Percentiles rank a stretch among this genome's conserved stretches.
phyloP scores from a whole-genome alignment of 768 basidiomycete genomes.

The Pisolithus albus region DNA sequence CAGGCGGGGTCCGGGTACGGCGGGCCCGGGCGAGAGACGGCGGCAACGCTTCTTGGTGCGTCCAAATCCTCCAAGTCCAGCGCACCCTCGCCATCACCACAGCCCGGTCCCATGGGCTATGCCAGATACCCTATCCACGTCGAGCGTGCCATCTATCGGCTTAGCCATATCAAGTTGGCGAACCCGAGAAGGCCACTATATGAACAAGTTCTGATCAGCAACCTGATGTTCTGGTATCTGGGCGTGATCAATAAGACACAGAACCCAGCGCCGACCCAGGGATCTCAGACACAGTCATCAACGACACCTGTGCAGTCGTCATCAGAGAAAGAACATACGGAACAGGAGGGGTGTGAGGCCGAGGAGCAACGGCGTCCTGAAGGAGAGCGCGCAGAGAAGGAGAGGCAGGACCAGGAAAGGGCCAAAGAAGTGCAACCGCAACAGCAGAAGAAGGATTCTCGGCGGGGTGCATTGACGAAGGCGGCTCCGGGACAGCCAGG shows the following conservation, averaged over 20 bases:
- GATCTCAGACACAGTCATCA: conserved; percentile 21
- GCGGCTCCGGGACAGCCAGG: conserved; percentile 39
- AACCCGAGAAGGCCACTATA: conserved; percentile 95
- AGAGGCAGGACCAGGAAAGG: conserved; percentile 37
- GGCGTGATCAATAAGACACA: conserved; percentile 94
- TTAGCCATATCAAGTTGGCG: conserved; percentile 97
- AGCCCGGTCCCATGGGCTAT: conserved; percentile 36
- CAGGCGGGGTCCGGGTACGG: conserved; percentile 29
- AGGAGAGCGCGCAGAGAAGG: conserved; percentile 40
- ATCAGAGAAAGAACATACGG: conserved; percentile 29
- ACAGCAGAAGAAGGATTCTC: conserved; percentile 34
- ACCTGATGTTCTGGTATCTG: conserved; percentile 99
- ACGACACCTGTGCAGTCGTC: conserved; percentile 22
- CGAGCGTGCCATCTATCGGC: conserved; percentile 92
- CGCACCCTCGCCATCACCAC: conserved; percentile 55
- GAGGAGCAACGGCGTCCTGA: conserved; percentile 37
- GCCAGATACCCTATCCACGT: conserved; percentile 97
- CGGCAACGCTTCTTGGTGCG: conserved; percentile 77
- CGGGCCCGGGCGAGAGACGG: conserved; percentile 74
- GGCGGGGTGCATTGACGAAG: conserved; percentile 62
- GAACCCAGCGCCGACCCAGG: conserved; percentile 33
- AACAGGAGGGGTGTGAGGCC: conserved; percentile 33
- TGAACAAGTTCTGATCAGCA: conserved; percentile 91
- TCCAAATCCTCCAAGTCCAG: conserved; percentile 73
- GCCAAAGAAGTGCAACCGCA: conserved; percentile 20